Conservation (phyloP, 1,139 yeast species). For the Kurtzmaniella quercitrusa region DNA sequence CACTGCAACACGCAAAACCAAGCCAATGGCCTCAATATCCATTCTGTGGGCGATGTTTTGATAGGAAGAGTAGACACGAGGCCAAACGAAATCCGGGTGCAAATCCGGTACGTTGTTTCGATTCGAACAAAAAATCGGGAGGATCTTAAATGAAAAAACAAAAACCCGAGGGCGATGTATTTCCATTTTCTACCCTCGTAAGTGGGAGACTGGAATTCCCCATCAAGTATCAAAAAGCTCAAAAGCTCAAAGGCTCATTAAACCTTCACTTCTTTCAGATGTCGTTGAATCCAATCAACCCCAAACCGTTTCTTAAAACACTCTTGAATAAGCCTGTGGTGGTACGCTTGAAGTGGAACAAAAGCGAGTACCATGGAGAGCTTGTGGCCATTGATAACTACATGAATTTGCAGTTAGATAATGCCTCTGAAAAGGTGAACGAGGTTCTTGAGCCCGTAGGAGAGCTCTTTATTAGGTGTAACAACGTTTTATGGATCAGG, state of each 20-base stretch:
- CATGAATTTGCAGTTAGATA: constrained; percentile 79
- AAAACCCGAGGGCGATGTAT: too few relatives aligned
- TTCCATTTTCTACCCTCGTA: too few relatives aligned
- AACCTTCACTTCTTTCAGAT: too few relatives aligned
- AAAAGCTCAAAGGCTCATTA: too few relatives aligned
- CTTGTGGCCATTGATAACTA: constrained; percentile 83
- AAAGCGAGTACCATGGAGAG: constrained; percentile 84
- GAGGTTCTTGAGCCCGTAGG: constrained; percentile 59
- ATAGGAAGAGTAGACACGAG: not conserved
- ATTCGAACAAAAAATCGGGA: not conserved
- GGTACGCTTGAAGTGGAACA: constrained; percentile 92
- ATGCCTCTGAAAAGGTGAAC: constrained; percentile 58
- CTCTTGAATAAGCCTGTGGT: constrained; percentile 65
- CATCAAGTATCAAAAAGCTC: not conserved
- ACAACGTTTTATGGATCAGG: constrained; percentile 69
- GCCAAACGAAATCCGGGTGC: not conserved
- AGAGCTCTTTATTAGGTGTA: constrained; percentile 83
- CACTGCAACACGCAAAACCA: constrained; percentile 24
- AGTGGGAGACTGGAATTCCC: not conserved
- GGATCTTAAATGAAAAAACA: not conserved
- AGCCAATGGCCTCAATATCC: constrained; percentile 19
- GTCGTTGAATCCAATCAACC: constrained; percentile 75
- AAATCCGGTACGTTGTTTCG: too few relatives aligned
- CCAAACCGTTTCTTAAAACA: constrained; percentile 83
- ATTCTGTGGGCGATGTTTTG: not conserved